phyloP scores from a whole-genome alignment of 2,329 filamentous ascomycete genomes.

The Botryotinia narcissicola region DNA sequence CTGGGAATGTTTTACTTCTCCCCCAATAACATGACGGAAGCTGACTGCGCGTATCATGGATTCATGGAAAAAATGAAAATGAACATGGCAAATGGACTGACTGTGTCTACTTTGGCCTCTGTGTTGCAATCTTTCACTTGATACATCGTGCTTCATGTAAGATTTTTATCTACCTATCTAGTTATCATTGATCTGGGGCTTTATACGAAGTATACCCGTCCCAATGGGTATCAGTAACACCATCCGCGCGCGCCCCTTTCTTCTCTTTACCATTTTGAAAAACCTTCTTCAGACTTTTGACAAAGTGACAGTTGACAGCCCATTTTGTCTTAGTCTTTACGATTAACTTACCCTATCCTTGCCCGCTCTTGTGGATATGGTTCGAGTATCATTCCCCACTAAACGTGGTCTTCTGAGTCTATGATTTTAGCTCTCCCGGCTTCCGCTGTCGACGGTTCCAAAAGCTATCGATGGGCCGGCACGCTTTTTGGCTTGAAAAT shows the following conservation, averaged over 20 bases:
- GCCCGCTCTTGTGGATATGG: slow-evolving; percentile 23
- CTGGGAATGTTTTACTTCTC: not conserved
- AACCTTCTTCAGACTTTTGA: slow-evolving; percentile 8
- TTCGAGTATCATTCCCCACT: slow-evolving; percentile 29
- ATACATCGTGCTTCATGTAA: not conserved
- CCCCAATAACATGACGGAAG: not conserved
- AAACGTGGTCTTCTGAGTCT: slow-evolving; percentile 18
- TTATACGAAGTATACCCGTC: slow-evolving; percentile 6
- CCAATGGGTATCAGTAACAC: not conserved
- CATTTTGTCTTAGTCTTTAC: slow-evolving; percentile 9
- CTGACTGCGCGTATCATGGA: slow-evolving; percentile 1
- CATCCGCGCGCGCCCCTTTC: slow-evolving; percentile 17
- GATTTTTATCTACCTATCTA: not conserved
- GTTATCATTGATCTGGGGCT: not conserved
- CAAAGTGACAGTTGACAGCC: slow-evolving; percentile 16
- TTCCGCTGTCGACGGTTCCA: slow-evolving; percentile 24
- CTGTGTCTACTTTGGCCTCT: not conserved
- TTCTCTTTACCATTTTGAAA: slow-evolving; percentile 17
- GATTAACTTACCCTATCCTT: not conserved
- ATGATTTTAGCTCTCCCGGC: slow-evolving; percentile 23
- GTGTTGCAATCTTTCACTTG: not conserved
- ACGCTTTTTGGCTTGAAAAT: slow-evolving; percentile 17
- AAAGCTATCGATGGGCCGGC: slow-evolving; percentile 23
- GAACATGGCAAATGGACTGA: not conserved
- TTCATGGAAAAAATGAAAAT: not conserved